phyloP scores from a whole-genome alignment of 176 grass and related monocot species.

The Zoysia pacifica region DNA sequence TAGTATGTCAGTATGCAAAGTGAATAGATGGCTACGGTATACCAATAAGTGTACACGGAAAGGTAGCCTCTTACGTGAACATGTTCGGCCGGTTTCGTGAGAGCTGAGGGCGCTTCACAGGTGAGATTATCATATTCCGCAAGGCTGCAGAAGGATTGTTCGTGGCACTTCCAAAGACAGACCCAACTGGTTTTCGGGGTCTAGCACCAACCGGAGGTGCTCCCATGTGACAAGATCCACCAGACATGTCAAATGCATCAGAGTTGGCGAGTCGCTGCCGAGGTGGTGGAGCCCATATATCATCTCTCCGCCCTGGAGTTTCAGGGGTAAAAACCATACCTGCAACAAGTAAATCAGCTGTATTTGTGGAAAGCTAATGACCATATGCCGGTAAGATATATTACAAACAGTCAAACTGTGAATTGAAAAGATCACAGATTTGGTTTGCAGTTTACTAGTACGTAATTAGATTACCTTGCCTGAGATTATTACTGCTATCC shows the following conservation, averaged over 20 bases:
- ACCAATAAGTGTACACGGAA: neutral
- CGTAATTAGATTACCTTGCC: slow-evolving; percentile 55
- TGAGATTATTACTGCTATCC: slow-evolving; percentile 41
- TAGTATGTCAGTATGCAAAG: slow-evolving; percentile 18
- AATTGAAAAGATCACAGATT: neutral
- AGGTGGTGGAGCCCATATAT: slow-evolving; percentile 47
- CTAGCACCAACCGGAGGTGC: slow-evolving; percentile 44
- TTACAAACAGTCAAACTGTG: neutral
- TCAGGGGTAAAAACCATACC: slow-evolving; percentile 56
- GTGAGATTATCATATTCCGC: slow-evolving; percentile 68
- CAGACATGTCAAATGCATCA: slow-evolving; percentile 49
- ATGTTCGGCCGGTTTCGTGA: slow-evolving; percentile 44
- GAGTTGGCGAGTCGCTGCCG: slow-evolving; percentile 33
- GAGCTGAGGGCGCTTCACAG: slow-evolving; percentile 59
- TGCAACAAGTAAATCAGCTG: slow-evolving; percentile 74
- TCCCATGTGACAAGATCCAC: slow-evolving; percentile 33
- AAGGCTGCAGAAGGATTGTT: slow-evolving; percentile 58
- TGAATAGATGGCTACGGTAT: neutral
- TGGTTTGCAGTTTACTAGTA: neutral
- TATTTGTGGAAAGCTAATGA: slow-evolving; percentile 49
- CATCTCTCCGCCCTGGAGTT: slow-evolving; percentile 63
- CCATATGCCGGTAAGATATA: neutral
- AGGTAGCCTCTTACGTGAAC: slow-evolving; percentile 52
- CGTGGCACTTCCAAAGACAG: slow-evolving; percentile 52
- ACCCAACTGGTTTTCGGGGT: slow-evolving; percentile 28